These are phyloP conservation scores for Coemansia sp. DNA, from an alignment of 192 early-diverging fungal species.

Conservation along the genomic window DNA sequence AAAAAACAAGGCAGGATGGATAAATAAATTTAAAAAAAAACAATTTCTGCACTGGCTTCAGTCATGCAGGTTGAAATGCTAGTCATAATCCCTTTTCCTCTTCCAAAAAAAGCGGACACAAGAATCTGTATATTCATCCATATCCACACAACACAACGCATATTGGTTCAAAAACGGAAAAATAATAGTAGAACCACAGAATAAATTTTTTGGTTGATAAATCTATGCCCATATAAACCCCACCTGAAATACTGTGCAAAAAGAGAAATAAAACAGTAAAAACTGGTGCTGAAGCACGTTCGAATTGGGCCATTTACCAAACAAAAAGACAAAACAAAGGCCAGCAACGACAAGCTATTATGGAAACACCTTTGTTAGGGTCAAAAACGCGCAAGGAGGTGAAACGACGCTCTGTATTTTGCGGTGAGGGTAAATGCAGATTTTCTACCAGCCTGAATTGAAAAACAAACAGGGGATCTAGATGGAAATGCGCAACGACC, in stretches of 20 bases:
- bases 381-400: not conserved
- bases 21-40: not conserved
- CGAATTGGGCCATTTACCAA: too few relatives aligned
- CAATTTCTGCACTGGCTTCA: not conserved
- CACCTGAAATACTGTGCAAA: too few relatives aligned
- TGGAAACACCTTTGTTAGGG: not conserved
- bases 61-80: not conserved
- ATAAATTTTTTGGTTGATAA: too few relatives aligned
- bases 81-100: not conserved
- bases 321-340: too few relatives aligned
- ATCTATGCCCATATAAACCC: too few relatives aligned
- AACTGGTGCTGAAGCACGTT: too few relatives aligned
- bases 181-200: not conserved
- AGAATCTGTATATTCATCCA: too few relatives aligned
- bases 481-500: not conserved
- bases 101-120: not conserved
- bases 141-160: not conserved
- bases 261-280: too few relatives aligned
- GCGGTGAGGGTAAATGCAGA: not conserved
- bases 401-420: not conserved
- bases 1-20: not conserved
- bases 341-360: too few relatives aligned
- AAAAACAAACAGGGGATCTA: constrained; percentile 1
- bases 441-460: not conserved
- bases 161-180: not conserved